A percentile compares a stretch with the other conserved stretches of the same genome.
Conservation (phyloP, 306 rosid genomes). For the Begonia loranthoides region DNA sequence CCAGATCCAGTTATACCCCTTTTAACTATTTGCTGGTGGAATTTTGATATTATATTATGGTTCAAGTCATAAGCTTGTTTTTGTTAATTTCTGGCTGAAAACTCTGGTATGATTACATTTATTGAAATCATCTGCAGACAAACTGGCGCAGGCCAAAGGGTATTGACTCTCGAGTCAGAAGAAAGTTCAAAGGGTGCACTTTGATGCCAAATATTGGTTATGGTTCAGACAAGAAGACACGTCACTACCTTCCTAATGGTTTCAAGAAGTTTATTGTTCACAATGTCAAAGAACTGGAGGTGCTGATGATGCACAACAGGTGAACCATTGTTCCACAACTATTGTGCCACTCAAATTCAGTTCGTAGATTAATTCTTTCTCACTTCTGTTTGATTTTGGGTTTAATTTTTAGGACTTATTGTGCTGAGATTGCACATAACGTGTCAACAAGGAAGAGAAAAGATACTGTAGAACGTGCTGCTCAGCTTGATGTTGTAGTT, state of each 20-base stretch:
- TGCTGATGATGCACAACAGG: constrained; percentile 56
- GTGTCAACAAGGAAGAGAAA: constrained; percentile 69
- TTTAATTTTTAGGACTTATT: constrained; percentile 38
- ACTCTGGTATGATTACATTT: background rate
- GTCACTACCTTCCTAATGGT: constrained; percentile 46
- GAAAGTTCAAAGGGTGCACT: constrained; percentile 49
- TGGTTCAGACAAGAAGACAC: constrained; percentile 49
- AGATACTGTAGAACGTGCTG: constrained; percentile 72
- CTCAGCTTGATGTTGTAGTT: constrained; percentile 77
- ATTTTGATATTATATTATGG: background rate
- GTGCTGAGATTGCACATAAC: constrained; percentile 84
- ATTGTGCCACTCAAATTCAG: too few species aligned
- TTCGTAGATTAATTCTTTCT: too few species aligned
- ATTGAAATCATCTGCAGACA: constrained; percentile 7
- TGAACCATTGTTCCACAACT: background rate
- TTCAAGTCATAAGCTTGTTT: background rate
- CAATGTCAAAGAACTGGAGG: constrained; percentile 36
- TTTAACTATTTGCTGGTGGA: background rate
- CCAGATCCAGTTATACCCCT: too few species aligned
- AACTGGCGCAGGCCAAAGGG: constrained; percentile 62
- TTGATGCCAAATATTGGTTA: constrained; percentile 56
- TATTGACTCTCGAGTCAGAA: constrained; percentile 46
- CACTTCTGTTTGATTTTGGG: too few species aligned
- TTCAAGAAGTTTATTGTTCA: constrained; percentile 53
- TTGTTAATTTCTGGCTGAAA: background rate